Conservation (phyloP, 1,284 basidiomycete species). For the Limonomyces culmigenus region DNA sequence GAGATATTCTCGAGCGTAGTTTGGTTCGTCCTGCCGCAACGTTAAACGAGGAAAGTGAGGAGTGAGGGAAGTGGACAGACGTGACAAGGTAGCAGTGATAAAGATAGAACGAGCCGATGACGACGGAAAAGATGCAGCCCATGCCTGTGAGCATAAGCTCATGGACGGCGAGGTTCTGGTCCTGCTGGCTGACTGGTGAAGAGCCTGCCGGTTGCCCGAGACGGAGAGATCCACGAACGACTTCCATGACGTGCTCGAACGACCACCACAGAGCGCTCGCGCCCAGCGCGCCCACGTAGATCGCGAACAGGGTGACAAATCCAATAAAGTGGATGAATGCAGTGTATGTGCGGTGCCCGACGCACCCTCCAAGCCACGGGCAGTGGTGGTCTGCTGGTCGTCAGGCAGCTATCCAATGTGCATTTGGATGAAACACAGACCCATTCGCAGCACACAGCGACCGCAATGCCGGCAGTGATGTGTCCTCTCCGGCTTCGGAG, state of each 20-base stretch:
- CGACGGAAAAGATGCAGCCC: constrained; percentile 45
- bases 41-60: not conserved
- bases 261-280: constrained; percentile 46
- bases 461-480: constrained; percentile 73
- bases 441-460: constrained; percentile 74
- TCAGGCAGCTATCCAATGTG: constrained; percentile 1
- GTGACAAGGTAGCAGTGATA: constrained; percentile 72
- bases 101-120: constrained; percentile 58
- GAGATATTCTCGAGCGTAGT: constrained; percentile 73
- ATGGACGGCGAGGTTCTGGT: constrained; percentile 53
- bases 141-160: constrained; percentile 47
- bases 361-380: constrained; percentile 69
- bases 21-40: constrained; percentile 55
- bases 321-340: constrained; percentile 73
- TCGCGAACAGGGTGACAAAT: constrained; percentile 45
- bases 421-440: no score
- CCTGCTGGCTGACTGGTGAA: constrained; percentile 18
- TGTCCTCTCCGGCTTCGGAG: constrained; percentile 65
- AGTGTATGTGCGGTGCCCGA: constrained; percentile 75
- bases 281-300: constrained; percentile 43
- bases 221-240: constrained; percentile 27
- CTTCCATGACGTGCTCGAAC: constrained; percentile 38
- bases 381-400: constrained; percentile 94
- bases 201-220: constrained; percentile 3
- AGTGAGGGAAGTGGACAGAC: constrained; percentile 26